phyloP scores from a whole-genome alignment of 306 rosid genomes.

The Trifolium dubium region DNA sequence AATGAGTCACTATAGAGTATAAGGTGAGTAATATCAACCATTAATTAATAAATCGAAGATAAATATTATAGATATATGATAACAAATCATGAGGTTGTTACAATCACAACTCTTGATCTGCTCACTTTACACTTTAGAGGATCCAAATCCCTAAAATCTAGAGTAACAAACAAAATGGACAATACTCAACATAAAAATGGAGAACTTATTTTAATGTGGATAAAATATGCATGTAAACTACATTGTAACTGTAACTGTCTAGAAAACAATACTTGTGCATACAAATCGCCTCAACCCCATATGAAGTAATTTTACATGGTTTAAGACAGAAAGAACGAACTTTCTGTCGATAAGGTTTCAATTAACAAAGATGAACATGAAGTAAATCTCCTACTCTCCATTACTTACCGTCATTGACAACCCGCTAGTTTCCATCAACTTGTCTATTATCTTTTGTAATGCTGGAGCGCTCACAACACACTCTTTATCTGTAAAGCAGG shows the following conservation, averaged over 20 bases:
- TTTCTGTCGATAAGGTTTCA: constrained; percentile 20
- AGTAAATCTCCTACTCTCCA: constrained; percentile 47
- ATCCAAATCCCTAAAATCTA: neutral
- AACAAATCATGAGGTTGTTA: no score
- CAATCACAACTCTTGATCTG: no score
- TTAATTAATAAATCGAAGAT: no score
- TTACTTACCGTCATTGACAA: constrained; percentile 48
- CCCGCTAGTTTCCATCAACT: constrained; percentile 59
- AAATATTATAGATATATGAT: no score
- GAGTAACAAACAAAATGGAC: neutral
- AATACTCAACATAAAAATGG: no score
- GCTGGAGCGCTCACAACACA: constrained; percentile 78
- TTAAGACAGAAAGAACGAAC: neutral
- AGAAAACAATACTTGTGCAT: neutral
- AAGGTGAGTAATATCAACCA: no score
- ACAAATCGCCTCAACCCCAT: neutral
- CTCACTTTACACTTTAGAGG: no score
- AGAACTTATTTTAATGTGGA: neutral
- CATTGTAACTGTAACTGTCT: neutral
- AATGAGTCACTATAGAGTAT: no score
- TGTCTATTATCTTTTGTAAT: constrained; percentile 70
- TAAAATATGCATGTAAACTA: neutral
- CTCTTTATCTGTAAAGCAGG: constrained; percentile 73
- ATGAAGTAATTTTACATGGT: neutral
- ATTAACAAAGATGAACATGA: constrained; percentile 14